Conservation (phyloP, 2,329 filamentous ascomycete genomes). For the Tolypocladium sp. region DNA sequence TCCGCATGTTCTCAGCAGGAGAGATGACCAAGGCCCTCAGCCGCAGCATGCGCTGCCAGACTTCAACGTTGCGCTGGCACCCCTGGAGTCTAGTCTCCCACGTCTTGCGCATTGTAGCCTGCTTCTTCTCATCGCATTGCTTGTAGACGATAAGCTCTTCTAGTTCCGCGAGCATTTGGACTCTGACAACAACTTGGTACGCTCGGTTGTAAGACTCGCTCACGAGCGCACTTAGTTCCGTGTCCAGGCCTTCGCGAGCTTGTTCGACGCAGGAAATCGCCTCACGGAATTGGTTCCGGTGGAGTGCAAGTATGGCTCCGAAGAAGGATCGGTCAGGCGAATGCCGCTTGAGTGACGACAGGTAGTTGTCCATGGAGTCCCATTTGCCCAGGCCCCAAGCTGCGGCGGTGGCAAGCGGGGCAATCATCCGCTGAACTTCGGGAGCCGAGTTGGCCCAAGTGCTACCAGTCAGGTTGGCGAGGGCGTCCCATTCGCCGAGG, state of each 20-base stretch:
- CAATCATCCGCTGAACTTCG: constrained; percentile 84
- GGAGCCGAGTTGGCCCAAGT: constrained; percentile 86
- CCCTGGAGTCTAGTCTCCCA: constrained; percentile 95
- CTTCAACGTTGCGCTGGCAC: constrained; percentile 93
- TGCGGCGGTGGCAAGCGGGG: constrained; percentile 85
- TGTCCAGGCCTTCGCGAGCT: constrained; percentile 87
- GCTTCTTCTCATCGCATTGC: constrained; percentile 81
- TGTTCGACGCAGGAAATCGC: constrained; percentile 84
- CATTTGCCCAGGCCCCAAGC: constrained; percentile 96
- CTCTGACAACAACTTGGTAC: constrained; percentile 94
- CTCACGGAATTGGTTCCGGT: constrained; percentile 91
- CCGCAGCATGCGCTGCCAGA: constrained; percentile 98
- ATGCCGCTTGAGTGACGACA: constrained; percentile 87
- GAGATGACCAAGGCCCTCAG: constrained; percentile 86
- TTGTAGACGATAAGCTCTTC: constrained; percentile 99
- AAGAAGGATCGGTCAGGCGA: constrained; percentile 97
- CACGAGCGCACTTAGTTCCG: constrained; percentile 90
- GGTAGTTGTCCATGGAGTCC: constrained; percentile 96
- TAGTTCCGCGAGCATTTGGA: constrained; percentile 97
- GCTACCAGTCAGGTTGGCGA: constrained; percentile 81
- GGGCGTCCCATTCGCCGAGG: constrained; percentile 90
- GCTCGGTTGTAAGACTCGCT: constrained; percentile 97
- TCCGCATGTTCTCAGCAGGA: constrained; percentile 89
- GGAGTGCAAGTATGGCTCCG: constrained; percentile 86
- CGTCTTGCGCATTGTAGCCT: constrained; percentile 81